Evolutionary conservation across 148 eudicot genomes (phyloP).

Genomic region (Diospyros kaki): DNA sequence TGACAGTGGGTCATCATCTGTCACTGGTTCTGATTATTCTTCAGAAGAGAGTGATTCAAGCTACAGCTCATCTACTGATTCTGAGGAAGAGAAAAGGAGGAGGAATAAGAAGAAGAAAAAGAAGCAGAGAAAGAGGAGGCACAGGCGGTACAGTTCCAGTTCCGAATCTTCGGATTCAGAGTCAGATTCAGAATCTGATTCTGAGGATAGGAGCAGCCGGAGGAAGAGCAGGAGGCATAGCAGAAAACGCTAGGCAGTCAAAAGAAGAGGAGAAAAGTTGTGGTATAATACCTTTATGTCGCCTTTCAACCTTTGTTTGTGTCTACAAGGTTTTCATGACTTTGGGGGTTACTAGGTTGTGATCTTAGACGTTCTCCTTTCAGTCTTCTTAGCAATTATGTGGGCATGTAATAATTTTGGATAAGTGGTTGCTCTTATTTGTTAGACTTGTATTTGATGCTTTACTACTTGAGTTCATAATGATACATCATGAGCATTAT

Average conservation of each 20-base stretch:
- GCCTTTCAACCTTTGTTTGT: not conserved
- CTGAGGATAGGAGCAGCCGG: constrained; percentile 43
- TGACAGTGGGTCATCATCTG: constrained; percentile 54
- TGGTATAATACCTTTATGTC: not conserved
- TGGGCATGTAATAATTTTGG: not conserved
- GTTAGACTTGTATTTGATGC: not conserved
- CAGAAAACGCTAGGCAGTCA: constrained; percentile 33
- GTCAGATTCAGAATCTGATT: constrained; percentile 67
- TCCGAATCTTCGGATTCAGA: constrained; percentile 73
- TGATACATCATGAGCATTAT: too few relatives aligned
- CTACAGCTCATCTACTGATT: constrained; percentile 65
- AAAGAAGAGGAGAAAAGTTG: not conserved
- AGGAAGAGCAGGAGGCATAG: constrained; percentile 67
- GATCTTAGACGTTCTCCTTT: not conserved
- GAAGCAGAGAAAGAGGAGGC: constrained; percentile 47
- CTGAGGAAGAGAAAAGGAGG: constrained; percentile 69
- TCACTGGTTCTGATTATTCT: constrained; percentile 52
- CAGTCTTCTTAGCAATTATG: not conserved
- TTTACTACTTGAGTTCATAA: too few relatives aligned
- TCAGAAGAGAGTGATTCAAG: constrained; percentile 68
- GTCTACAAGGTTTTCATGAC: not conserved
- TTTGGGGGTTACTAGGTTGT: not conserved
- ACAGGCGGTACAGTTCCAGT: constrained; percentile 57
- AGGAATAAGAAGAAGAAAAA: constrained; percentile 43
- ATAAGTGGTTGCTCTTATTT: not conserved